These are phyloP conservation scores for Pseudocohnilembus persalinus DNA, from an alignment of 169 alveolate species.

Conservation along the genomic window DNA sequence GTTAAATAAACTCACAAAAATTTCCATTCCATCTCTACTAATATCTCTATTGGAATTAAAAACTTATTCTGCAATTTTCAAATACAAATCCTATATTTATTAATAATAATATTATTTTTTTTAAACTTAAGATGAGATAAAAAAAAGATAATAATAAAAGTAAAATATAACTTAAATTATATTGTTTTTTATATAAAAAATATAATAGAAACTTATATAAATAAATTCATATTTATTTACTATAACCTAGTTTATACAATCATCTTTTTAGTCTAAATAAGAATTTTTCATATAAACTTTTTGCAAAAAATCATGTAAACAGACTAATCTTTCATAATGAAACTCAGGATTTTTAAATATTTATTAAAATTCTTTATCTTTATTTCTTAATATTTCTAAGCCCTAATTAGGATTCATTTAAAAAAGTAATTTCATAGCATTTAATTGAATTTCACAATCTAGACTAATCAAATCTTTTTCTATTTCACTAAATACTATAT, in stretches of 20 bases:
- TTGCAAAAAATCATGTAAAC: constrained; percentile 12
- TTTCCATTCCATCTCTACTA: background rate
- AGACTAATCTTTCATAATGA: constrained; percentile 13
- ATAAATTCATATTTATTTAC: background rate
- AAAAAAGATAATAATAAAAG: too few relatives aligned
- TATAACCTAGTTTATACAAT: constrained; percentile 5
- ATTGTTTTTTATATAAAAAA: too few relatives aligned
- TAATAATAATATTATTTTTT: too few relatives aligned
- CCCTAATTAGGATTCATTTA: constrained; percentile 10
- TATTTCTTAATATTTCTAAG: constrained; percentile 13
- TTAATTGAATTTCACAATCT: constrained; percentile 26
- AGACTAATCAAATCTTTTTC: constrained; percentile 4
- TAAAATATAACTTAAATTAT: too few relatives aligned
- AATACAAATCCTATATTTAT: background rate
- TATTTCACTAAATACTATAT: background rate
- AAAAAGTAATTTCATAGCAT: constrained; percentile 19
- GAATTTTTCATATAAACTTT: constrained; percentile 20
- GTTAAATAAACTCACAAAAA: constrained; percentile 18
- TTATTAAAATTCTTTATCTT: constrained; percentile 9
- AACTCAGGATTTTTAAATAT: constrained; percentile 16
- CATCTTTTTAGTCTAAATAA: background rate
- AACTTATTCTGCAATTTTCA: background rate
- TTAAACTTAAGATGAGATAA: too few relatives aligned
- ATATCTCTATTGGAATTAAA: background rate
- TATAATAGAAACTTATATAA: too few relatives aligned